Conservation (phyloP, 2,329 filamentous ascomycete species). For the Bipolaris oryzae region DNA sequence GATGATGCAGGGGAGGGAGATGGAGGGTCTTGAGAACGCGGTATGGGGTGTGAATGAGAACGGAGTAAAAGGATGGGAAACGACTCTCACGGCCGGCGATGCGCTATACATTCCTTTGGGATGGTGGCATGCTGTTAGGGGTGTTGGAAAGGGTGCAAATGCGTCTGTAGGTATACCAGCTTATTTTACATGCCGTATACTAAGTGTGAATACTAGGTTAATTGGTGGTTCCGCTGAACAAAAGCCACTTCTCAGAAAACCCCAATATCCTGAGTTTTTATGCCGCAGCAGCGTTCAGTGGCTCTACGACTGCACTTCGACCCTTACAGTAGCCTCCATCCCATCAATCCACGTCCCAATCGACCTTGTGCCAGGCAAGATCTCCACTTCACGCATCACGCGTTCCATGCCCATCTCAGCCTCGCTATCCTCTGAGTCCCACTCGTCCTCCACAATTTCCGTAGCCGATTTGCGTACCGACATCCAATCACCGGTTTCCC, state of each 20-base stretch:
- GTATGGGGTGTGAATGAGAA: conserved; percentile 67
- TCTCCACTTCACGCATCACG: conserved; percentile 78
- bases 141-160: conserved; percentile 63
- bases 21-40: conserved; percentile 66
- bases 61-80: conserved; percentile 33
- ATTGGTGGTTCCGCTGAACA: conserved; percentile 79
- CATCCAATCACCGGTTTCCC: conserved; percentile 93
- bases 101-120: conserved; percentile 78
- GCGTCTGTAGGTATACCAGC: conserved; percentile 57
- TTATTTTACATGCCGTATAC: conserved; percentile 22
- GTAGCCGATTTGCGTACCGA: conserved; percentile 67
- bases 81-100: conserved; percentile 67
- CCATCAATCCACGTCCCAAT: conserved; percentile 85
- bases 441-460: conserved; percentile 61
- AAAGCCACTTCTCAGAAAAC: background rate
- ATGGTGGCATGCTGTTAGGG: conserved; percentile 87
- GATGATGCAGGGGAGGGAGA: conserved; percentile 88
- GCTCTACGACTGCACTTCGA: conserved; percentile 58
- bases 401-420: conserved; percentile 69
- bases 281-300: background rate
- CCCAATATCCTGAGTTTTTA: background rate
- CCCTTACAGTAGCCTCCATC: conserved; percentile 69
- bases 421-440: conserved; percentile 51
- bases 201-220: conserved; percentile 56
- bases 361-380: conserved; percentile 78